Base-by-base conservation (phyloP, 805 yeast species). In the Millerozyma miso region DNA sequence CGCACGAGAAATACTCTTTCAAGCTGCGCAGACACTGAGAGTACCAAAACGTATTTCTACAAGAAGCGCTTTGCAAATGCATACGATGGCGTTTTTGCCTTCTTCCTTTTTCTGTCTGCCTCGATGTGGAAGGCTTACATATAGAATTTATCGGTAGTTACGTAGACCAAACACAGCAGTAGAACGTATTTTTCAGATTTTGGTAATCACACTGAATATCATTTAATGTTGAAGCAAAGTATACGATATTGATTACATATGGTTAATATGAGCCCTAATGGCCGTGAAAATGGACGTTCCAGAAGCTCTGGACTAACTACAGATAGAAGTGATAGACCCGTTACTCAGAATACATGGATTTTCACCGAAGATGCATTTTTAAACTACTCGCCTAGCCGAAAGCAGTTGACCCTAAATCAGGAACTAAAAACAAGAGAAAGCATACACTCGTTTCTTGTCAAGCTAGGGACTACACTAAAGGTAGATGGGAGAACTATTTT, bases 401-500 rank as follows among this genome's bases (percentile, higher is more conserved):
- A 51, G 42, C 63, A 55, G 35, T 41, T 59, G 19, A 56, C 67
- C 3, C 52, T 66, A 1, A 47, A 62, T 10, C 74, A 69, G 47
- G 76, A 70, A 36, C 51, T 70, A 37, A 59, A 58, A 45, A 58
- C 58, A 3, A 54, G 72, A 15, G 72, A 69, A 44, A 55, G 65
- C 37, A 58, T 70, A 40, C 62, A 65, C 44, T 70, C 67, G 36
- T 70, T 70, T 46, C 51, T 69, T 15, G 56, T 70, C 15, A 54
- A 55, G 43, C 49, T 70, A 19, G 74, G 73, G 10, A 45, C 69
- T 3, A 51, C 48, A 33, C 55, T 70, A 34, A 68, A 66, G 46
- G 58, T 70, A 20, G 73, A 68, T 46, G 69, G 71, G 3, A 51
- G 60, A 20, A 68, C 75, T 34, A 68, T 70, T n/a, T 56, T 66